Percentiles rank a stretch among this genome's conserved stretches.
Conservation (phyloP, 2,329 filamentous ascomycete genomes). For the Tolypocladium guangdongense region DNA sequence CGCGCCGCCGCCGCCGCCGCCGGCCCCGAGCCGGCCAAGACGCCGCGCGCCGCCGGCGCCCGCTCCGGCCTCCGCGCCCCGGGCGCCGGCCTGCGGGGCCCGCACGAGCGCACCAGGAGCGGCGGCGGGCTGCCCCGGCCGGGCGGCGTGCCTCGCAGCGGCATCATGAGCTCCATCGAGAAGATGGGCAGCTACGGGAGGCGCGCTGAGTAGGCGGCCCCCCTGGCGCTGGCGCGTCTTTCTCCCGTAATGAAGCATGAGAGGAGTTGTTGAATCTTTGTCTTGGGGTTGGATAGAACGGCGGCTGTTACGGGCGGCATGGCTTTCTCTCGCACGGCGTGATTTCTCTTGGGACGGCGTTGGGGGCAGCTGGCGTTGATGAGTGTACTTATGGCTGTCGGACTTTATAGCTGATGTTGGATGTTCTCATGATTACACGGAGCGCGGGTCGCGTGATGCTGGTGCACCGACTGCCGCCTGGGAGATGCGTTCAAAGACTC, state of each 20-base stretch:
- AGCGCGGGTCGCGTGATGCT: not conserved
- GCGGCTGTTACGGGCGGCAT: not conserved
- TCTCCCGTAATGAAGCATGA: not conserved
- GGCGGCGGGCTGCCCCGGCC: slow-evolving; percentile 33
- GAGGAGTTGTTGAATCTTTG: not conserved
- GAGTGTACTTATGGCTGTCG: not conserved
- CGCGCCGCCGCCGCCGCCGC: too few species aligned
- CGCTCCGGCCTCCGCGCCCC: slow-evolving; percentile 54
- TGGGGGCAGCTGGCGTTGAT: not conserved
- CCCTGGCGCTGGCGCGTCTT: too few species aligned
- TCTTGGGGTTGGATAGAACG: not conserved
- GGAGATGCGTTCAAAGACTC: not conserved
- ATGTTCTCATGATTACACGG: not conserved
- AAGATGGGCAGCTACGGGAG: slow-evolving; percentile 63
- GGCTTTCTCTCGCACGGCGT: not conserved
- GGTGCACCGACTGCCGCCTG: not conserved
- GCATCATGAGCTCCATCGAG: slow-evolving; percentile 79
- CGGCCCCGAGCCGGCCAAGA: slow-evolving; percentile 19
- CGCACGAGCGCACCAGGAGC: slow-evolving; percentile 35
- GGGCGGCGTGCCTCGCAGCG: slow-evolving; percentile 42
- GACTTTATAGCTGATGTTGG: not conserved
- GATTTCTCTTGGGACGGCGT: not conserved
- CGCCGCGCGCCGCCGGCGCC: slow-evolving; percentile 36
- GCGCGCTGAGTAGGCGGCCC: not conserved
- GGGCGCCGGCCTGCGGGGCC: slow-evolving; percentile 31